Conservation (phyloP, 106 monocot species). For the Platanthera guangdongensis region DNA sequence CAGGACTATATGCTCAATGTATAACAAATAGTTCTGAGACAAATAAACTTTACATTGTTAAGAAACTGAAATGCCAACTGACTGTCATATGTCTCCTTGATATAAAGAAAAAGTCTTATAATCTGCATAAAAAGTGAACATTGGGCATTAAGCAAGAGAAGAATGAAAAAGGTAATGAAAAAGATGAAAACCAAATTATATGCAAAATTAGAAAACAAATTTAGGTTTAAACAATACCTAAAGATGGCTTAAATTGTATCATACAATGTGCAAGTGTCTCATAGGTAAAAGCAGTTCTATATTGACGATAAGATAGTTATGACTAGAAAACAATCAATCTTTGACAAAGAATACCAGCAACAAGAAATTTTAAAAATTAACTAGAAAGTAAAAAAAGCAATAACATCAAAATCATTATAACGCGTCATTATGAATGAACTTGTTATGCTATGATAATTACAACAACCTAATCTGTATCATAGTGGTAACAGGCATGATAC, state of each 20-base stretch:
- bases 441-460: not conserved
- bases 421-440: not conserved
- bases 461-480: not conserved
- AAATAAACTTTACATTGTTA: conserved; percentile 50
- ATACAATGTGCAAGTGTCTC: not conserved
- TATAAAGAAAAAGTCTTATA: conserved; percentile 76
- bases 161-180: no score
- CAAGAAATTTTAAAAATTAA: not conserved
- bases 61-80: conserved; percentile 84
- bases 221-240: not conserved
- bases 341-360: not conserved
- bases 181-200: not conserved
- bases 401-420: not conserved
- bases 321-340: not conserved
- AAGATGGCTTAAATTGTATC: not conserved
- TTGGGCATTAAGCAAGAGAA: not conserved
- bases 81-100: conserved; percentile 58
- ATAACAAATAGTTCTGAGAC: not conserved
- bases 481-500: not conserved
- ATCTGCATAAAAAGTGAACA: conserved; percentile 46
- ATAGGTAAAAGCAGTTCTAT: not conserved
- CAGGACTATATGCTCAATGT: not conserved
- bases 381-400: not conserved
- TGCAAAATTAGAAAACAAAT: not conserved
- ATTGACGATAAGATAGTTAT: not conserved